These are phyloP conservation scores for Claviceps sp. DNA, from an alignment of 2,329 filamentous ascomycete genomes.

Conservation along the genomic window DNA sequence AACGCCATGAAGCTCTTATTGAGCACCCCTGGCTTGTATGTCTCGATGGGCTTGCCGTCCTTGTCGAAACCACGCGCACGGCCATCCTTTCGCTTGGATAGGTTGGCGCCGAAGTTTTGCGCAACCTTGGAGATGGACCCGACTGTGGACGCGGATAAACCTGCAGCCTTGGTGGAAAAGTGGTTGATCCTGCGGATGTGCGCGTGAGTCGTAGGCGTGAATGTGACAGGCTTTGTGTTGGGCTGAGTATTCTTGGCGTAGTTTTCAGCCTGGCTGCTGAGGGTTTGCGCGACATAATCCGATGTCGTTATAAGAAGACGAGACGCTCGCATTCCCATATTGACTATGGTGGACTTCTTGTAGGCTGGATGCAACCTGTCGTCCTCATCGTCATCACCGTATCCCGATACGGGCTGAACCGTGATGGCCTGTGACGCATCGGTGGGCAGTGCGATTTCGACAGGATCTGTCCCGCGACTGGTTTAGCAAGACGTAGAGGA, in stretches of 20 bases:
- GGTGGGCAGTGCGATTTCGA: slow-evolving; percentile 61
- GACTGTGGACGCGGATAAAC: slow-evolving; percentile 72
- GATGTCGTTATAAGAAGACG: slow-evolving; percentile 85
- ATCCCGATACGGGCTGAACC: slow-evolving; percentile 51
- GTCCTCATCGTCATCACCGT: slow-evolving; percentile 36
- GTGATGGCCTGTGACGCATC: slow-evolving; percentile 52
- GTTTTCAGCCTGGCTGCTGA: slow-evolving; percentile 63
- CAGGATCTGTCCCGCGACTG: slow-evolving; percentile 40
- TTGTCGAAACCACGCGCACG: slow-evolving; percentile 49
- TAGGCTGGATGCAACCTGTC: slow-evolving; percentile 68
- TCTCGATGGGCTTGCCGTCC: slow-evolving; percentile 49
- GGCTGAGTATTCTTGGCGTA: slow-evolving; percentile 76
- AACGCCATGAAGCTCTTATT: slow-evolving; percentile 98
- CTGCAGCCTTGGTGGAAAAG: slow-evolving; percentile 68
- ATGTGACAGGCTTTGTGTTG: slow-evolving; percentile 67
- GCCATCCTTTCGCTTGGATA: slow-evolving; percentile 41
- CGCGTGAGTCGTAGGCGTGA: slow-evolving; percentile 71
- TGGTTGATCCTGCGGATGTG: slow-evolving; percentile 80
- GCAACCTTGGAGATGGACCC: slow-evolving; percentile 72
- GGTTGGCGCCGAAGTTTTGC: slow-evolving; percentile 73
- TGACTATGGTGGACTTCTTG: slow-evolving; percentile 72
- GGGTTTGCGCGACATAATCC: slow-evolving; percentile 60
- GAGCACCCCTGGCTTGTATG: slow-evolving; percentile 78
- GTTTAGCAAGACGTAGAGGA: not conserved
- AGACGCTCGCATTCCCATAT: slow-evolving; percentile 76